Conservation (phyloP, 768 basidiomycete species). For the Chalciporus piperatus region DNA sequence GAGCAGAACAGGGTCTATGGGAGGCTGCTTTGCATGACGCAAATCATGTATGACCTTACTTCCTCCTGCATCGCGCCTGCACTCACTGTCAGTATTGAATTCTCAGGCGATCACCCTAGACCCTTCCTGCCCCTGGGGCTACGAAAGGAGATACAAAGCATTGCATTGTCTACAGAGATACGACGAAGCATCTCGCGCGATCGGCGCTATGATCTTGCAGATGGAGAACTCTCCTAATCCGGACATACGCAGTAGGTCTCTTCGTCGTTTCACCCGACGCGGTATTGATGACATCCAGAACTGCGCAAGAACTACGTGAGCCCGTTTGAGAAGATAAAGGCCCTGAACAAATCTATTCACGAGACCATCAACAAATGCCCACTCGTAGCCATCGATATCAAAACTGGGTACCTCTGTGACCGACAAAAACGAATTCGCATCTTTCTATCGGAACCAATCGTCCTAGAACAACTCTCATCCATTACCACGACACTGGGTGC, state of each 20-base stretch:
- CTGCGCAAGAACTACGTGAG: background rate
- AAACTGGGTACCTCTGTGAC: background rate
- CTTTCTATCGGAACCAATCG: background rate
- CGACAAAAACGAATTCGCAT: background rate
- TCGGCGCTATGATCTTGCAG: background rate
- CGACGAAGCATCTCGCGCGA: background rate
- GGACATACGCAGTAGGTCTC: background rate
- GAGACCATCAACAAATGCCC: background rate
- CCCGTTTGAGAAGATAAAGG: background rate
- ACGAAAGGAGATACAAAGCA: background rate
- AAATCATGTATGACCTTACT: slow-evolving; percentile 1
- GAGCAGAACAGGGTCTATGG: background rate
- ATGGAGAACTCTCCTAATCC: slow-evolving; percentile 1
- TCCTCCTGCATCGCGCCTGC: background rate
- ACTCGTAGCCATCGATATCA: background rate
- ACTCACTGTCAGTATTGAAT: too few relatives aligned
- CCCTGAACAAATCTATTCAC: background rate
- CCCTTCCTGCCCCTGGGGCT: background rate
- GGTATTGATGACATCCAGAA: background rate
- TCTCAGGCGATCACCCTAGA: background rate
- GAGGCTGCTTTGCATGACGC: slow-evolving; percentile 13
- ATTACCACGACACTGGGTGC: background rate
- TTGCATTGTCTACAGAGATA: background rate
- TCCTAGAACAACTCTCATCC: background rate
- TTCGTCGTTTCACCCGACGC: too few relatives aligned